Conservation (phyloP, 257 asterid genomes). For the Solanum piurae region DNA sequence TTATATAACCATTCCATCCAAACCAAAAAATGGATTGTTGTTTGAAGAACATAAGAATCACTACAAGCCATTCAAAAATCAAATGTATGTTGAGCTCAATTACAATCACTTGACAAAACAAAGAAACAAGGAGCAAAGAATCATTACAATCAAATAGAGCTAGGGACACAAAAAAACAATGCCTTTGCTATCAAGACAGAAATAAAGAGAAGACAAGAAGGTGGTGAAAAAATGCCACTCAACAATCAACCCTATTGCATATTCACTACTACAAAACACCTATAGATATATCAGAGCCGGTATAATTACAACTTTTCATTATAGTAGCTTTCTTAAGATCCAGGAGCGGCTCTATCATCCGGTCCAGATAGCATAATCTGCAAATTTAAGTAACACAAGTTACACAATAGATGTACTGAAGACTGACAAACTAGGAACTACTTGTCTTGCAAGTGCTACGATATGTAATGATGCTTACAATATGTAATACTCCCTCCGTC, state of each 20-base stretch:
- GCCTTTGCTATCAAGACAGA: slow-evolving; percentile 34
- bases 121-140: not conserved
- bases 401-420: slow-evolving; percentile 18
- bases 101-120: not conserved
- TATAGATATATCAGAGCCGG: slow-evolving; percentile 17
- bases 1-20: not conserved
- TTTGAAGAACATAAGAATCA: not conserved
- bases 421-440: not conserved
- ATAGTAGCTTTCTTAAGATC: slow-evolving; percentile 12
- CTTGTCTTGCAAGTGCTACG: not conserved
- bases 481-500: not conserved
- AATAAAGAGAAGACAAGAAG: not conserved
- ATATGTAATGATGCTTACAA: not conserved
- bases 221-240: not conserved
- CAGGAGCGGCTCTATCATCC: slow-evolving; percentile 46
- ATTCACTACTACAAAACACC: slow-evolving; percentile 18
- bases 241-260: slow-evolving; percentile 10
- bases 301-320: slow-evolving; percentile 27
- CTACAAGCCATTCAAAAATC: not conserved
- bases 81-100: not conserved
- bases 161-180: slow-evolving; percentile 23
- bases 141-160: slow-evolving; percentile 26
- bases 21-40: not conserved
- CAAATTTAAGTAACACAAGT: not conserved
- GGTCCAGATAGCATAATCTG: slow-evolving; percentile 87